A percentile compares a stretch with the other conserved stretches of the same genome.
Conservation (phyloP, 257 asterid genomes). For the Apocynum venetum region DNA sequence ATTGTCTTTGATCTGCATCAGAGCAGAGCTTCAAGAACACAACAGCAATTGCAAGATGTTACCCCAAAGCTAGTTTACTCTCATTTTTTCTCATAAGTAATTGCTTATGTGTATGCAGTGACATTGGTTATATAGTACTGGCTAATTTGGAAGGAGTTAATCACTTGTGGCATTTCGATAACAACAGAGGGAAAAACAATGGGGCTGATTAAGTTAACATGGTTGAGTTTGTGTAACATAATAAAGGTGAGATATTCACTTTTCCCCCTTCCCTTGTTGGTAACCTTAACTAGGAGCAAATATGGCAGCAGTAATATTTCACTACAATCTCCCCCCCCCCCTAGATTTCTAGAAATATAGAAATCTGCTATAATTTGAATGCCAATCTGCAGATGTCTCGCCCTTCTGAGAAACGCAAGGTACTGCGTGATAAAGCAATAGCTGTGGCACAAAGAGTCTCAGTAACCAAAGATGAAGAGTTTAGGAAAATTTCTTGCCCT, state of each 20-base stretch:
- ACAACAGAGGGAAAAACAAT: constrained; percentile 26
- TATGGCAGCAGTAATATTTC: not conserved
- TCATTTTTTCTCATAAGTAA: not conserved
- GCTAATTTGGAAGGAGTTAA: not conserved
- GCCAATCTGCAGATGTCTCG: constrained; percentile 35
- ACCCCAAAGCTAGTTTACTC: not conserved
- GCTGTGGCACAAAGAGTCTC: constrained; percentile 69
- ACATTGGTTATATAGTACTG: not conserved
- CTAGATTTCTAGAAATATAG: not conserved
- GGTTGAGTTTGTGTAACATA: constrained; percentile 50
- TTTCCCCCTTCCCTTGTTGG: not conserved
- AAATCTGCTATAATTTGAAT: constrained; percentile 2
- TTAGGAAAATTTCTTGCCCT: constrained; percentile 63
- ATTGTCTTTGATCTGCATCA: not conserved
- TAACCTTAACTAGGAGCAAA: not conserved
- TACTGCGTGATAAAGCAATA: constrained; percentile 64
- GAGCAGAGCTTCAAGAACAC: not conserved
- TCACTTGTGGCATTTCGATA: not conserved
- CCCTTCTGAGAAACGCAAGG: constrained; percentile 19
- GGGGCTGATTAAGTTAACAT: constrained; percentile 35
- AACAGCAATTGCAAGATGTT: not conserved
- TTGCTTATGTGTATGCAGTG: not conserved
- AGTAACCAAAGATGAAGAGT: constrained; percentile 29
- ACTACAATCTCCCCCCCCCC: not conserved
- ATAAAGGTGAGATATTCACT: constrained; percentile 35